Conservation (phyloP, 257 asterid species). For the Plantago major region DNA sequence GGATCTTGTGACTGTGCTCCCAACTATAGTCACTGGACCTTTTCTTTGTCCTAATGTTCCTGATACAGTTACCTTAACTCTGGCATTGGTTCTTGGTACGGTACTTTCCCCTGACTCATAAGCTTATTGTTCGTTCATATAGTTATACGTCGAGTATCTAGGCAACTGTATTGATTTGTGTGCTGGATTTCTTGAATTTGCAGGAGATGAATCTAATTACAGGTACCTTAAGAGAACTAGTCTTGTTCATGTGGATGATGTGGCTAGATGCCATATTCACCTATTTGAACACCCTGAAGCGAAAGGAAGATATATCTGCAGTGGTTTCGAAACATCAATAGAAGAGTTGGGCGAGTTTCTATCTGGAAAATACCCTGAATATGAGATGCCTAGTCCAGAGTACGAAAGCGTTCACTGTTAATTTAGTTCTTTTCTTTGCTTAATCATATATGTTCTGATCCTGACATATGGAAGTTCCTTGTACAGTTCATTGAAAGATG, state of each 20-base stretch:
- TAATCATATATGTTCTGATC: too few species aligned
- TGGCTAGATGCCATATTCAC: slow-evolving; percentile 38
- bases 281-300: slow-evolving; percentile 35
- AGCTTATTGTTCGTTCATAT: too few species aligned
- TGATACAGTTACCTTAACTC: slow-evolving; percentile 21
- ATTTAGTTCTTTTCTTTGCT: background rate
- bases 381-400: slow-evolving; percentile 32
- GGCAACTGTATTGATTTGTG: too few species aligned
- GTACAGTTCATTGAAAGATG: slow-evolving; percentile 25
- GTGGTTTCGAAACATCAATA: slow-evolving; percentile 29
- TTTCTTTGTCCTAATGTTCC: slow-evolving; percentile 37
- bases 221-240: background rate
- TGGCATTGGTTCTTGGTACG: too few species aligned
- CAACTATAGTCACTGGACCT: slow-evolving; percentile 50
- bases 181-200: too few species aligned
- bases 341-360: slow-evolving; percentile 29
- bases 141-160: too few species aligned
- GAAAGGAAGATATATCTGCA: slow-evolving; percentile 45
- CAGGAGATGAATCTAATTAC: slow-evolving; percentile 18
- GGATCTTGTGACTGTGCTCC: slow-evolving; percentile 34
- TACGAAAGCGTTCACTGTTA: slow-evolving; percentile 12
- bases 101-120: too few species aligned
- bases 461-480: background rate
- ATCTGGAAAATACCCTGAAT: slow-evolving; percentile 35
- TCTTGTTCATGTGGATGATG: slow-evolving; percentile 41